Percentiles rank a stretch among this genome's conserved stretches.
These are phyloP conservation scores for Ailanthus altissimus DNA, from an alignment of 345 rosid genomes.

Conservation along the genomic window DNA sequence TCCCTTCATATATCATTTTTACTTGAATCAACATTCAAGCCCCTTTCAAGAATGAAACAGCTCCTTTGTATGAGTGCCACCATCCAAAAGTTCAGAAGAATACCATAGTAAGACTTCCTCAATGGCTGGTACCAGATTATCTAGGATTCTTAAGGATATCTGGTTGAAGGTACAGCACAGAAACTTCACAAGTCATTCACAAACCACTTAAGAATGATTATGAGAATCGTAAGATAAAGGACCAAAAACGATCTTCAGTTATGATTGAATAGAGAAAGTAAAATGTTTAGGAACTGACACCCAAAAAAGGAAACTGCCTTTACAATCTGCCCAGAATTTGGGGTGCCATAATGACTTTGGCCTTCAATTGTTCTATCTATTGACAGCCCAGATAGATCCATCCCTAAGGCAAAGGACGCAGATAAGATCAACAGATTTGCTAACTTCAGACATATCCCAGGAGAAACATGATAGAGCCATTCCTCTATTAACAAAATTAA, in stretches of 20 bases:
- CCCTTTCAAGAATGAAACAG: not conserved
- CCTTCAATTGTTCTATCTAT: not conserved
- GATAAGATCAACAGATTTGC: not conserved
- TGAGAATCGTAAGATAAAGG: not conserved
- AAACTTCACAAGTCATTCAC: not conserved
- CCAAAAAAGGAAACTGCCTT: not conserved
- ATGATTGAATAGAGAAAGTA: not conserved
- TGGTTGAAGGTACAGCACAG: too few species aligned
- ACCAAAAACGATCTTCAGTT: constrained; percentile 3
- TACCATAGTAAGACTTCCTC: not conserved
- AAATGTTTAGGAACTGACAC: not conserved
- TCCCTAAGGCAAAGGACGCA: not conserved
- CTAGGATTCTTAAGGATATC: not conserved
- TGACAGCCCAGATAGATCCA: not conserved
- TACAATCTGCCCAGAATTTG: not conserved
- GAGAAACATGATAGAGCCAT: constrained; percentile 1
- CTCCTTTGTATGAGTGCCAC: not conserved
- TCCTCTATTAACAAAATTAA: not conserved
- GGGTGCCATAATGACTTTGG: not conserved
- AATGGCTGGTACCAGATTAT: not conserved
- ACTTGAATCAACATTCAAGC: constrained; percentile 8
- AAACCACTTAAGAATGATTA: not conserved
- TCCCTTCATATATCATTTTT: not conserved
- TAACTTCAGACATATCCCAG: not conserved
- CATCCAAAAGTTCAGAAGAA: not conserved